Conservation (phyloP, 768 basidiomycete species). For the Neoboletus subvelutipes region DNA sequence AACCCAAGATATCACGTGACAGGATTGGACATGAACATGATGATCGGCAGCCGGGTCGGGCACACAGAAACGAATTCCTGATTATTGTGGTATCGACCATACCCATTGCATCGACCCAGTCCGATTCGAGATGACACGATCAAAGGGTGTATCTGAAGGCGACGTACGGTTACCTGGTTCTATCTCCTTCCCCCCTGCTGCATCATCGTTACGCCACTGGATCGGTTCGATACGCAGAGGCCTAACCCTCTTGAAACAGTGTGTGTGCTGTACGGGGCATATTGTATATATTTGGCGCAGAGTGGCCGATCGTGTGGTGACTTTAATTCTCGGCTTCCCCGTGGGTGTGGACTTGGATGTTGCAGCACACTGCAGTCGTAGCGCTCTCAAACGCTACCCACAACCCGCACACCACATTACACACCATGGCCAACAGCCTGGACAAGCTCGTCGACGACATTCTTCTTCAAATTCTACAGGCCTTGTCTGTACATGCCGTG, state of each 20-base stretch:
- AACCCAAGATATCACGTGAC: background rate
- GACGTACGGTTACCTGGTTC: background rate
- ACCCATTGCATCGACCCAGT: background rate
- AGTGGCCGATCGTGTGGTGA: background rate
- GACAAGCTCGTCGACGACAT: constrained; percentile 31
- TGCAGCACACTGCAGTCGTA: background rate
- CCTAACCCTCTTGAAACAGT: background rate
- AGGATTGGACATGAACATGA: too few species aligned
- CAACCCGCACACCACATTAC: background rate
- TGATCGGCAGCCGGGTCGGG: background rate
- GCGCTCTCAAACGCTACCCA: constrained; percentile 2
- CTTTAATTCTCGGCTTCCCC: background rate
- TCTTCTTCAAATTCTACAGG: constrained; percentile 21
- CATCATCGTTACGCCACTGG: background rate
- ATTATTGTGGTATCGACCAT: background rate
- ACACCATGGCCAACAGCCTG: constrained; percentile 9
- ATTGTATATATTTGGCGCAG: background rate
- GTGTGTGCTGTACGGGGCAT: background rate
- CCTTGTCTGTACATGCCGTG: constrained; percentile 13
- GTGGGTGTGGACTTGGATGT: background rate
- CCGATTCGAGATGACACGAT: constrained; percentile 5
- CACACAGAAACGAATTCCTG: background rate
- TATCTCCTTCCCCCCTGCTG: background rate
- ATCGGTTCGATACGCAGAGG: background rate
- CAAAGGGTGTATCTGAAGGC: background rate